A percentile compares a stretch with the other conserved stretches of the same genome.
Evolutionary conservation across 2,329 filamentous ascomycete species (phyloP).

Genomic region (Cyanodermella asteris): DNA sequence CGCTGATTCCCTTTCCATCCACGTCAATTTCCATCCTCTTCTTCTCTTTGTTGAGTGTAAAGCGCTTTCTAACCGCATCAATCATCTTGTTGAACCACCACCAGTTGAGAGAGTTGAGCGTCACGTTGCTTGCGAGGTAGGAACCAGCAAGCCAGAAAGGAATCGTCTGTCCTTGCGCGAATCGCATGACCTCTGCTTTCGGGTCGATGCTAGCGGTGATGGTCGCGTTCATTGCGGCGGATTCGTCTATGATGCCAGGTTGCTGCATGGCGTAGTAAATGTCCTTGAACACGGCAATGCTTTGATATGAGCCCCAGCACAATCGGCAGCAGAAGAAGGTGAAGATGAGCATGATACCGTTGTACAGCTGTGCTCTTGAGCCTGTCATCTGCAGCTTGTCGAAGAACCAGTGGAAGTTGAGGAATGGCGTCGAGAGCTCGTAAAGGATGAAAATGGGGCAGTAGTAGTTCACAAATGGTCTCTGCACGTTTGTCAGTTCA

Average conservation of each 20-base stretch:
- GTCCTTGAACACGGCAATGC: conserved; percentile 35
- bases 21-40: too few relatives aligned
- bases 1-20: too few relatives aligned
- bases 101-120: conserved; percentile 40
- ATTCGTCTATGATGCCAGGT: conserved; percentile 2
- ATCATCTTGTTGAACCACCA: conserved; percentile 51
- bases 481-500: conserved; percentile 17
- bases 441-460: conserved; percentile 44
- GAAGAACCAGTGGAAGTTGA: conserved; percentile 50
- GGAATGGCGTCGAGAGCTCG: conserved; percentile 42
- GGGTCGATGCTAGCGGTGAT: too few relatives aligned
- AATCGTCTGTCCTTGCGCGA: conserved; percentile 12
- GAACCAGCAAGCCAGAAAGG: conserved; percentile 37
- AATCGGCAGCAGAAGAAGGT: conserved; percentile 41
- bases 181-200: conserved; percentile 10
- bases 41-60: conserved; percentile 23
- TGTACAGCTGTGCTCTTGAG: conserved; percentile 37
- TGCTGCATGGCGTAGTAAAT: conserved; percentile 30
- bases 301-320: conserved; percentile 40
- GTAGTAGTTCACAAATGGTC: conserved; percentile 45
- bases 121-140: conserved; percentile 35
- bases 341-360: conserved; percentile 35
- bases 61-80: conserved; percentile 39
- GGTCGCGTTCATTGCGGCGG: too few relatives aligned
- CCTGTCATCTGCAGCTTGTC: conserved; percentile 46